Conservation (phyloP, 345 rosid genomes). For the Combretum micranthum region DNA sequence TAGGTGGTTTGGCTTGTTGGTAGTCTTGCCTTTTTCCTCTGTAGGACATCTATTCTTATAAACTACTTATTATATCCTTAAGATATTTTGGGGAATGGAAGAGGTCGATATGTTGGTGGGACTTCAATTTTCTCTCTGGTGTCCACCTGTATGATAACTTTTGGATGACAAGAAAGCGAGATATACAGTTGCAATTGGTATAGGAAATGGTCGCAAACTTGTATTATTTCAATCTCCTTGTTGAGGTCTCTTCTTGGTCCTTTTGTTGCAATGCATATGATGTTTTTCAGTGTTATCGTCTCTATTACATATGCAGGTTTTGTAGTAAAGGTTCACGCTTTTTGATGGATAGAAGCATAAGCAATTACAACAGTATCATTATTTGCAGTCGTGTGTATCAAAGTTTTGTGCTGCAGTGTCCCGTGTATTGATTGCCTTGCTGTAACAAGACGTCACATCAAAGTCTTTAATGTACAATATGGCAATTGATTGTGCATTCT, state of each 20-base stretch:
- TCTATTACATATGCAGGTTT: no score
- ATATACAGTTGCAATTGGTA: constrained; percentile 23
- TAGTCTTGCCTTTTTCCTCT: constrained; percentile 10
- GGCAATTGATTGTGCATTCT: no score
- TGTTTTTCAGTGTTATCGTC: no score
- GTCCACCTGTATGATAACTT: constrained; percentile 40
- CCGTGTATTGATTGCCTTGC: no score
- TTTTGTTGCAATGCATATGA: no score
- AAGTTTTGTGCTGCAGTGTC: no score
- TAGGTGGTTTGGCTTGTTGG: constrained; percentile 13
- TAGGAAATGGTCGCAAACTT: constrained; percentile 3
- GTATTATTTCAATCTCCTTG: neutral
- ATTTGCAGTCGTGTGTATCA: no score
- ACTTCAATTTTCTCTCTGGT: constrained; percentile 19
- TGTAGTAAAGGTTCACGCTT: no score
- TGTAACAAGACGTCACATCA: no score
- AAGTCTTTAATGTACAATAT: no score
- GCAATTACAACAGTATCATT: no score
- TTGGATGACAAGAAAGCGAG: constrained; percentile 25
- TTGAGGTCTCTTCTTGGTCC: neutral
- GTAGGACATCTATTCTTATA: constrained; percentile 10
- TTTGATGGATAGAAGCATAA: no score
- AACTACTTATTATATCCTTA: constrained; percentile 10
- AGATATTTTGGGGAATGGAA: constrained; percentile 20
- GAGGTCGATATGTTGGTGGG: constrained; percentile 25